A percentile compares a stretch with the other conserved stretches of the same genome.
phyloP scores from a whole-genome alignment of 2,329 filamentous ascomycete species.

The Corinectria fuckeliana region DNA sequence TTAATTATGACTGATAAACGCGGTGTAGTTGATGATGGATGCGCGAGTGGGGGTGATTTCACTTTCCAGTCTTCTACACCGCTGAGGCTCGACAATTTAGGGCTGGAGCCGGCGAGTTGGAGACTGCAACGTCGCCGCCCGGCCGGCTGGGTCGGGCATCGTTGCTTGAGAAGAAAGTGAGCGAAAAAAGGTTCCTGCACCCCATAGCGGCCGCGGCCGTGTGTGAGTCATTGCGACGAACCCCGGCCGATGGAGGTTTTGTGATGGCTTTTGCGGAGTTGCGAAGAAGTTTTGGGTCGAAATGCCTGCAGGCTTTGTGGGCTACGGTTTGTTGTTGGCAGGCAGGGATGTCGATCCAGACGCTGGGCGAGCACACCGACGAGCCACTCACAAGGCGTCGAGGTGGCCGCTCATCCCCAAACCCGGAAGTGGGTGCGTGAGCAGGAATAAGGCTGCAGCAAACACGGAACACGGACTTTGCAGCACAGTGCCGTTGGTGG shows the following conservation, averaged over 20 bases:
- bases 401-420: slow-evolving; percentile 9
- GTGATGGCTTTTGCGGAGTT: neutral
- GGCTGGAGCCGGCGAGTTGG: slow-evolving; percentile 26
- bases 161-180: neutral
- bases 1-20: slow-evolving; percentile 19
- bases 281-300: slow-evolving; percentile 5
- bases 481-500: neutral
- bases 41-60: slow-evolving; percentile 13
- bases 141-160: slow-evolving; percentile 14
- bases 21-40: slow-evolving; percentile 12
- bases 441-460: slow-evolving; percentile 25
- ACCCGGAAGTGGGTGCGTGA: slow-evolving; percentile 7
- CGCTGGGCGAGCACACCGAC: slow-evolving; percentile 13
- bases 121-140: slow-evolving; percentile 27
- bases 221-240: slow-evolving; percentile 33
- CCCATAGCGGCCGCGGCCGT: slow-evolving; percentile 12
- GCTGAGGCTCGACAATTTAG: slow-evolving; percentile 26
- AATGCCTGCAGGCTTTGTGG: slow-evolving; percentile 9
- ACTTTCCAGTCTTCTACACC: slow-evolving; percentile 18
- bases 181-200: slow-evolving; percentile 9
- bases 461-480: too few relatives aligned
- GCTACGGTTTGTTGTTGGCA: slow-evolving; percentile 25
- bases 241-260: slow-evolving; percentile 1
- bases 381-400: slow-evolving; percentile 25
- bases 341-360: slow-evolving; percentile 35